Evolutionary conservation across 768 basidiomycete species (phyloP).

Genomic region (Gautieria morchelliformis): DNA sequence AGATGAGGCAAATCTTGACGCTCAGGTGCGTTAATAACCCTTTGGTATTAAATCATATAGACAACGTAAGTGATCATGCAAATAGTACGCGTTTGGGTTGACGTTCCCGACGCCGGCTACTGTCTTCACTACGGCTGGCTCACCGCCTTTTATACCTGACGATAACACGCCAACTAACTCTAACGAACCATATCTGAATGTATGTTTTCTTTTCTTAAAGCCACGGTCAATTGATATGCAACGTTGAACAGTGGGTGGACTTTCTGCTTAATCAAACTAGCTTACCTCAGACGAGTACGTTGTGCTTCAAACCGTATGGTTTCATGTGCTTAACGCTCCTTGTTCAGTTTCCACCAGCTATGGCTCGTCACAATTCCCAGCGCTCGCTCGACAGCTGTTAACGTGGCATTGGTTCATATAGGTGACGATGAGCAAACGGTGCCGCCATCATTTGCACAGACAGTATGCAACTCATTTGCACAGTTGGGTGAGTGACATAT

Average conservation of each 20-base stretch:
- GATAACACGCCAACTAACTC: conserved; percentile 25
- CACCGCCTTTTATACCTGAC: conserved; percentile 50
- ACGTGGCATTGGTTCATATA: neutral
- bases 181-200: conserved; percentile 38
- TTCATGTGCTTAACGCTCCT: no score
- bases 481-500: conserved; percentile 38
- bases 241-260: conserved; percentile 44
- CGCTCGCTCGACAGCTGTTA: neutral
- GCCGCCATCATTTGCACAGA: conserved; percentile 37
- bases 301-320: no score
- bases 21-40: neutral
- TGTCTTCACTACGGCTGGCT: conserved; percentile 54
- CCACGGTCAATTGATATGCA: neutral
- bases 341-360: conserved; percentile 65
- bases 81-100: conserved; percentile 58
- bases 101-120: conserved; percentile 49
- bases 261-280: conserved; percentile 34
- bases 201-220: neutral
- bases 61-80: neutral
- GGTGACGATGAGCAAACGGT: conserved; percentile 59
- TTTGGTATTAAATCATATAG: conserved; percentile 30
- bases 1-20: conserved; percentile 46
- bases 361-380: conserved; percentile 15
- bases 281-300: conserved; percentile 4
- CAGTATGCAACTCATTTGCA: conserved; percentile 52